Base-by-base conservation (phyloP, 208 protist species). In the Acanthamoeba castellanii region DNA sequence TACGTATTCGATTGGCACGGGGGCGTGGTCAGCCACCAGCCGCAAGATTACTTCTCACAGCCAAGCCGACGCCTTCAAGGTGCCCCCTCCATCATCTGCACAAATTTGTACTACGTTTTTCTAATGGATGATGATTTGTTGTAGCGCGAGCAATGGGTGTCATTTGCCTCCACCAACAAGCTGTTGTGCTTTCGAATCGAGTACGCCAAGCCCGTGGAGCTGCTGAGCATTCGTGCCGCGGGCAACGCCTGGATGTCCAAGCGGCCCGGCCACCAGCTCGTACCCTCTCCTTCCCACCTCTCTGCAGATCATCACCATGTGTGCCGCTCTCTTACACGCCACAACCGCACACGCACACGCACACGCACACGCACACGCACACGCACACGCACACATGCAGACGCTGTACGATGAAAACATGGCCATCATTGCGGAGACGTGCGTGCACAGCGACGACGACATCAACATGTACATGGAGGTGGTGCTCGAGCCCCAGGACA, bases 381-480 rank as follows among this genome's bases (percentile, higher is more conserved):
- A 8, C 37, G 14, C 30, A 82, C 74, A 57, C 52, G 52, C 42
- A 82, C 14, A 42, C 16, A 18, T 14, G 11, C 6, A 85, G 76
- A 57, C 47, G 6, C 37, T 85, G 20, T 85, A 85, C 76, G 76
- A 85, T 59, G 76, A 85, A 20, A 50, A 57, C 76, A 85, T 59
- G 76, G 42, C 20, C 7, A 13, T 59, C 8, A 85, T 85, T 37
- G 76, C 76, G 1, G 76, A 85, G 47, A 32, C 37, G 34, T 42
- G 20, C 30, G 76, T 85, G 76, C 37, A 85, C 42, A 85, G 76
- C 76, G 76, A 85, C n/a, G 76, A 85, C 14, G 76, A 85, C 76
- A 85, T 85, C 18, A 85, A 85, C n/a, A 32, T 57, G 42, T 85
- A 34, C 47, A 52, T 85, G 42, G 76, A 85, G n/a, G 76, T 85